These are phyloP conservation scores for Mycena indigotica DNA, from an alignment of 768 basidiomycete species.

Conservation along the genomic window DNA sequence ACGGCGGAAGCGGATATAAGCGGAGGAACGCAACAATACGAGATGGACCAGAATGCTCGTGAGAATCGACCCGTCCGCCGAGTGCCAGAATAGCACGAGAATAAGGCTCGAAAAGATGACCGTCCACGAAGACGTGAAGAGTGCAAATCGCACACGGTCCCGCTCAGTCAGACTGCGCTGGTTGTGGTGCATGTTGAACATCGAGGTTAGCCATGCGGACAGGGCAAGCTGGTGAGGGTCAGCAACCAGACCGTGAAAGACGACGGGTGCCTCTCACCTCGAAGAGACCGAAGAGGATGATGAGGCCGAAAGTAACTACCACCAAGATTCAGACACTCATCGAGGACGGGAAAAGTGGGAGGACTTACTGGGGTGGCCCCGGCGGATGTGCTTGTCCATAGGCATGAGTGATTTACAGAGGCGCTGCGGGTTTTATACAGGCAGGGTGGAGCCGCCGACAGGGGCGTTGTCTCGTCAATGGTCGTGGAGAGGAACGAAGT, in stretches of 20 bases:
- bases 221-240: conserved; percentile 55
- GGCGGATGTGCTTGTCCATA: conserved; percentile 44
- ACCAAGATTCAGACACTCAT: conserved; percentile 13
- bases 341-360: not conserved
- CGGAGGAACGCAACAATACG: conserved; percentile 53
- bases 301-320: conserved; percentile 54
- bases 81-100: conserved; percentile 56
- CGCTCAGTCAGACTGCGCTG: conserved; percentile 51
- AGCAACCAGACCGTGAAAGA: not conserved
- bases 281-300: conserved; percentile 64
- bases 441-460: not conserved
- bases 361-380: conserved; percentile 58
- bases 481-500: conserved; percentile 3
- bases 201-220: conserved; percentile 71
- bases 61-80: conserved; percentile 49
- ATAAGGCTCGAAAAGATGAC: conserved; percentile 54
- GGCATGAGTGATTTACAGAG: conserved; percentile 18
- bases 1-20: conserved; percentile 3
- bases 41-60: conserved; percentile 67
- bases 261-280: conserved; percentile 45
- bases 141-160: conserved; percentile 65
- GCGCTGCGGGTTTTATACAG: not conserved
- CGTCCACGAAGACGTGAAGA: conserved; percentile 76
- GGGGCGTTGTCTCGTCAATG: conserved; percentile 6
- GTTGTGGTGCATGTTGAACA: conserved; percentile 61